phyloP scores from a whole-genome alignment of 2,329 filamentous ascomycete species.

The Aureobasidium musti region DNA sequence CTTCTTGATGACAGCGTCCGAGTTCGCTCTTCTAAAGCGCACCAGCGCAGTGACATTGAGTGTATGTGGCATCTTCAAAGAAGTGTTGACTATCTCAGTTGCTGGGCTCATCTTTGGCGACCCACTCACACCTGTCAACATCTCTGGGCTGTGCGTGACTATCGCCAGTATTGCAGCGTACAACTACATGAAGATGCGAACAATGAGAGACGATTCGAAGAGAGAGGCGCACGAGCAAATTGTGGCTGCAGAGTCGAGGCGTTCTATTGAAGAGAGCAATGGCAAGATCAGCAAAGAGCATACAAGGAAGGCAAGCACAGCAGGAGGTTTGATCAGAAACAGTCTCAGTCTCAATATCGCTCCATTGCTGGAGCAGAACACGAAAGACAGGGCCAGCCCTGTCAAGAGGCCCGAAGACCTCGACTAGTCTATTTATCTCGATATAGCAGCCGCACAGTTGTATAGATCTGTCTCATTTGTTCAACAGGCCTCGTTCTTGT shows the following conservation, averaged over 20 bases:
- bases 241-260: slow-evolving; percentile 43
- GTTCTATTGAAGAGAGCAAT: slow-evolving; percentile 30
- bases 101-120: slow-evolving; percentile 89
- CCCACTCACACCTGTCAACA: slow-evolving; percentile 80
- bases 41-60: slow-evolving; percentile 94
- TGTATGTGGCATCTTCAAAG: slow-evolving; percentile 98
- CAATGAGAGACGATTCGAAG: slow-evolving; percentile 78
- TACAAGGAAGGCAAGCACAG: slow-evolving; percentile 34
- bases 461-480: slow-evolving; percentile 8
- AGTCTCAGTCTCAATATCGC: slow-evolving; percentile 44
- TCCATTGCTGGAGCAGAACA: slow-evolving; percentile 30
- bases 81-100: slow-evolving; percentile 91
- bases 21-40: slow-evolving; percentile 92
- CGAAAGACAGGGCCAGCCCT: slow-evolving; percentile 41
- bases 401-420: slow-evolving; percentile 51
- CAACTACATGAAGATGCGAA: slow-evolving; percentile 90
- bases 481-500: background rate
- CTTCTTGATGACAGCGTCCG: slow-evolving; percentile 94
- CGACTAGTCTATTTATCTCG: slow-evolving; percentile 38
- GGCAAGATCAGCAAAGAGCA: slow-evolving; percentile 30
- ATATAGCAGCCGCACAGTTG: slow-evolving; percentile 6
- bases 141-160: slow-evolving; percentile 83
- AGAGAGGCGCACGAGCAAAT: slow-evolving; percentile 49
- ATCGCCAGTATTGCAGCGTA: slow-evolving; percentile 84
- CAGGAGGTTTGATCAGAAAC: slow-evolving; percentile 42